Conservation (phyloP, 2,329 filamentous ascomycete species). For the Pseudocercospora cruenta region DNA sequence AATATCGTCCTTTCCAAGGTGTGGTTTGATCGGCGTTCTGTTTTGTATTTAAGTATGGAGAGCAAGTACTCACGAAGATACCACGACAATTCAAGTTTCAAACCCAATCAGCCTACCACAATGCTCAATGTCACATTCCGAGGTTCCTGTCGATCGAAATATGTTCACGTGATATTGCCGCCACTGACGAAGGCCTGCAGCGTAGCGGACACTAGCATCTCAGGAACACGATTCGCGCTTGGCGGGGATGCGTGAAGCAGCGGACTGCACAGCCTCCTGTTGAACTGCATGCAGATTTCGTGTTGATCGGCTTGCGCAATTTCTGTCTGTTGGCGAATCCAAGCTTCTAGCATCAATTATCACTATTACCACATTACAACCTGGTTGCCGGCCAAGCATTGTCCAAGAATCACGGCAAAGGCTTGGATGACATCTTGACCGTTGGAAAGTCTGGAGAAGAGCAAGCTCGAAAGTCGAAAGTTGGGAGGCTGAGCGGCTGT, state of each 20-base stretch:
- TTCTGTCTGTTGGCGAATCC: background rate
- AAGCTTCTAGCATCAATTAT: background rate
- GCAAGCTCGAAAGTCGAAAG: background rate
- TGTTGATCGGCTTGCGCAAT: background rate
- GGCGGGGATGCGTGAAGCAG: slow-evolving; percentile 4
- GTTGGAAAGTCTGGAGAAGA: background rate
- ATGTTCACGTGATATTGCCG: background rate
- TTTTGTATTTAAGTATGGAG: background rate
- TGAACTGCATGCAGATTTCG: background rate
- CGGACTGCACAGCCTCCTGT: slow-evolving; percentile 2
- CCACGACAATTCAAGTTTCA: background rate
- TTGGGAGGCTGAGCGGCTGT: background rate
- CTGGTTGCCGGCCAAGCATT: background rate
- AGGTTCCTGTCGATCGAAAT: slow-evolving; percentile 4
- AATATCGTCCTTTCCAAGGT: background rate
- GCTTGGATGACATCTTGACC: background rate
- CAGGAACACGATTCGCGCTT: slow-evolving; percentile 1
- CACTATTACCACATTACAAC: background rate
- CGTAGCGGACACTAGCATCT: background rate
- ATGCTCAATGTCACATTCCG: background rate
- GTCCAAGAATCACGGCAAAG: background rate
- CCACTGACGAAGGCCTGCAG: background rate
- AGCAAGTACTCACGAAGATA: slow-evolving; percentile 2
- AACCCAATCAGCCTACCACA: background rate
- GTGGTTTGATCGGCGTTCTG: slow-evolving; percentile 2